These are phyloP conservation scores for Sugiyamaella novakii DNA, from an alignment of 1,139 yeast genomes.

Conservation along the genomic window DNA sequence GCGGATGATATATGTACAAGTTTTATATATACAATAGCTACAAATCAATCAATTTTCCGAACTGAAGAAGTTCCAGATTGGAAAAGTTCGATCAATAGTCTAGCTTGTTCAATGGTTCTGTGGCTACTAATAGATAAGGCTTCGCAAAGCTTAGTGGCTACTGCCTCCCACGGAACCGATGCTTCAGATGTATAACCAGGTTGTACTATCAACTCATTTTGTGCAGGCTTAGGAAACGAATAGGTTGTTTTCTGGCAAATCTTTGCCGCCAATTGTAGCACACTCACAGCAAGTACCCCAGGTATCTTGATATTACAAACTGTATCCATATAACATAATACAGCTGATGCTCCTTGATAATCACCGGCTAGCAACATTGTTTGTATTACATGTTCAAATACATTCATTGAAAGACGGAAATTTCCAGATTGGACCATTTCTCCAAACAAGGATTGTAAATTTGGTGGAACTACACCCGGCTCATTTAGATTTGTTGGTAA, in stretches of 20 bases:
- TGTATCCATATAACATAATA: conserved; percentile 32
- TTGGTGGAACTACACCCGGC: conserved; percentile 14
- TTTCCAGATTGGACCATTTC: conserved; percentile 27
- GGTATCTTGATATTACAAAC: conserved; percentile 29
- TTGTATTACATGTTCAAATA: conserved; percentile 34
- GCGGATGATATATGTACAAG: conserved; percentile 8
- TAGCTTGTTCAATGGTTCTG: conserved; percentile 1
- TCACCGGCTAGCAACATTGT: conserved; percentile 32
- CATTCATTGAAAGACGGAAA: conserved; percentile 29
- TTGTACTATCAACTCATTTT: conserved; percentile 24
- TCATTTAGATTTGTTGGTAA: not conserved
- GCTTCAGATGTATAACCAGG: conserved; percentile 23
- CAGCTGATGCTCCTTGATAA: conserved; percentile 29
- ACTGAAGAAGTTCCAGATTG: not conserved
- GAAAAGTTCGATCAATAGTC: not conserved
- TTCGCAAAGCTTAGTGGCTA: conserved; percentile 17
- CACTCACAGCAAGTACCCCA: conserved; percentile 26
- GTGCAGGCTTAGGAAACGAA: conserved; percentile 24
- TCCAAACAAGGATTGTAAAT: conserved; percentile 25
- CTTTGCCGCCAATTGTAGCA: conserved; percentile 29
- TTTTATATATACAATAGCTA: conserved; percentile 1
- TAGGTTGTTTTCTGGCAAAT: conserved; percentile 17
- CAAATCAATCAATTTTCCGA: not conserved
- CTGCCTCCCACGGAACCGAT: conserved; percentile 25
- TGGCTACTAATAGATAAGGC: conserved; percentile 3